Percentiles rank a stretch among this genome's conserved stretches.
Conservation (phyloP, 352 stramenopile species). For the Pilasporangium apinafurcum region DNA sequence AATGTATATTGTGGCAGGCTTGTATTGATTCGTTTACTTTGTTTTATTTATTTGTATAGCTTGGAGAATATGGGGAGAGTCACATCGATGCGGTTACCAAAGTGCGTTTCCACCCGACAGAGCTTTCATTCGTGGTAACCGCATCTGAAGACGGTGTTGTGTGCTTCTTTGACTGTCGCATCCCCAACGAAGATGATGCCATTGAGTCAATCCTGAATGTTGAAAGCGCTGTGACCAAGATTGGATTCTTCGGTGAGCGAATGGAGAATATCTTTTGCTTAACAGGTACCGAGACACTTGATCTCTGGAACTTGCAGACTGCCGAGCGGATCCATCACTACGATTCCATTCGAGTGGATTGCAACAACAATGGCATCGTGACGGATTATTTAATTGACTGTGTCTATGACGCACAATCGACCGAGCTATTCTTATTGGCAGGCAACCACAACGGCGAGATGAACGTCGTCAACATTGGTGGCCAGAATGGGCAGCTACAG, state of each 20-base stretch:
- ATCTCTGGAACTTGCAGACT: conserved; percentile 86
- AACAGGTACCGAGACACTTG: conserved; percentile 84
- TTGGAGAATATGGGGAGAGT: conserved; percentile 84
- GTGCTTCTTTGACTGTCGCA: conserved; percentile 85
- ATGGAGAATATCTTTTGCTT: conserved; percentile 81
- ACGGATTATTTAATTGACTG: conserved; percentile 88
- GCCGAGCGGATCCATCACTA: conserved; percentile 82
- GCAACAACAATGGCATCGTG: conserved; percentile 45
- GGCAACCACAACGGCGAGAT: conserved; percentile 74
- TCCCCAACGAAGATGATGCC: conserved; percentile 82
- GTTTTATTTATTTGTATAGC: conserved; percentile 7
- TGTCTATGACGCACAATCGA: conserved; percentile 65
- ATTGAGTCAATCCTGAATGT: conserved; percentile 88
- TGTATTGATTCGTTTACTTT: not conserved
- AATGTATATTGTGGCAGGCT: too few relatives aligned
- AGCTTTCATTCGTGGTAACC: conserved; percentile 76
- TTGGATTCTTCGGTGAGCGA: conserved; percentile 85
- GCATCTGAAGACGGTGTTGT: conserved; percentile 88
- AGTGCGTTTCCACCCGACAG: conserved; percentile 80
- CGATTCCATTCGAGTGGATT: conserved; percentile 64
- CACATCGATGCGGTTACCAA: conserved; percentile 87
- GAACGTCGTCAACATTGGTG: conserved; percentile 66
- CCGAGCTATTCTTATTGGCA: conserved; percentile 71
- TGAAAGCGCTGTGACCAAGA: conserved; percentile 81
- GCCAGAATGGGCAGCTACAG: conserved; percentile 39